Conservation (phyloP, 169 alveolate species). For the Cryptosporidium sp. region DNA sequence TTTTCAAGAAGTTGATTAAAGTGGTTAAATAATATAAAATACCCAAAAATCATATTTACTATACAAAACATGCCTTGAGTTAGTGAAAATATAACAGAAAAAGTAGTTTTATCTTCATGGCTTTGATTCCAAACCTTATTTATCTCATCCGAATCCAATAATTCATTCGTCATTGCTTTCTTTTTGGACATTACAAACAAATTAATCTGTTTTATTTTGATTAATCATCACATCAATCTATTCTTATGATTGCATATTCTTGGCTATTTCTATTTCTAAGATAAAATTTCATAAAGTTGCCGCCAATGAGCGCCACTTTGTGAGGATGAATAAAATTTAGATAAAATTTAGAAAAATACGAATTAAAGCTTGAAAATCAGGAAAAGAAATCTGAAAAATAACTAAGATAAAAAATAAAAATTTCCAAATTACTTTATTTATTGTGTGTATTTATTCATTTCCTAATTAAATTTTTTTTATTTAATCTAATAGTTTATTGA, state of each 20-base stretch:
- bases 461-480: neutral
- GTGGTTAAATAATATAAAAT: slow-evolving; percentile 13
- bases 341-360: no score
- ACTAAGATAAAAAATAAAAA: no score
- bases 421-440: neutral
- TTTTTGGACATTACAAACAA: neutral
- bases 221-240: neutral
- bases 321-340: neutral
- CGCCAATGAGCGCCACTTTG: neutral
- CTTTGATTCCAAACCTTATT: slow-evolving; percentile 19
- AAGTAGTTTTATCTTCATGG: slow-evolving; percentile 23
- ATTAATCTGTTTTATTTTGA: neutral
- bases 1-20: neutral
- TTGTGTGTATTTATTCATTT: no score
- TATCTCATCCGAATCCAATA: neutral
- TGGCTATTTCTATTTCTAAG: no score
- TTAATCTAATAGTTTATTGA: neutral
- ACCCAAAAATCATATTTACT: slow-evolving; percentile 42
- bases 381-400: neutral
- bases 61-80: slow-evolving; percentile 26
- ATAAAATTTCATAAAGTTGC: neutral
- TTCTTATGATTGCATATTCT: neutral
- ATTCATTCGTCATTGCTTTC: no score
- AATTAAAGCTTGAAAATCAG: neutral
- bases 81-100: neutral